Evolutionary conservation across 805 yeast genomes (phyloP), one percentile per base, ranked within the genome.

Genomic region (Scheffersomyces coipomensis): DNA sequence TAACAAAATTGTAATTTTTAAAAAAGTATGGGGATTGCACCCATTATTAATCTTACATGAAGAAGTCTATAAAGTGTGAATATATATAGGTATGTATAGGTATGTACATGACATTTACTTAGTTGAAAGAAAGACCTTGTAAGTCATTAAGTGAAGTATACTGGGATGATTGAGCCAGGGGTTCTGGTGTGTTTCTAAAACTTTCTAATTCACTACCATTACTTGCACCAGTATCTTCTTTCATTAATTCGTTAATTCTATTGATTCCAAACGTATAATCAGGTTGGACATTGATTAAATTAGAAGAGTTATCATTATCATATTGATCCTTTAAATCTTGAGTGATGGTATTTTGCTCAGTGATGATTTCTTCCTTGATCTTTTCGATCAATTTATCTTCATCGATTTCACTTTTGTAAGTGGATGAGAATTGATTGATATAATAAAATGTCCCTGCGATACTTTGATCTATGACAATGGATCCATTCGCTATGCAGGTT

Each of bases 371-470:
- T 16, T 36, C 23, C 33, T 40, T 35, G 10, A 55, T 47, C 13
- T 41, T 19, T 12, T 29, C 35, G 11, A 38, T 34, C 18, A 49
- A 30, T 11, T 26, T 24, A 9, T 30, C 38, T 17, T 44, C 46
- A 9, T 40, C 42, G 7, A 45, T 45, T 22, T 42, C 48, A 15
- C 47, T 47, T 4, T 35, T 40, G 7, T 23, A 33, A 4, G 12
- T 39, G 3, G 29, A 45, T 9, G 21, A 30, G 34, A 55, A 58
- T 29, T 53, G 58, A 47, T 86, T 86, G 32, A 67, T 55, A 51
- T 76, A 85, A 57, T 79, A 87, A 36, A 75, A 73, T 3, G 79
- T 71, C 0, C 93, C 95, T 35, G 79, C 73, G 1, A 83, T 66
- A 47, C 81, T 80, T 49, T 81, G 80, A 60, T 87, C 96, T 4